phyloP scores from a whole-genome alignment of 495 filamentous ascomycete genomes.

The Viridothelium virens region DNA sequence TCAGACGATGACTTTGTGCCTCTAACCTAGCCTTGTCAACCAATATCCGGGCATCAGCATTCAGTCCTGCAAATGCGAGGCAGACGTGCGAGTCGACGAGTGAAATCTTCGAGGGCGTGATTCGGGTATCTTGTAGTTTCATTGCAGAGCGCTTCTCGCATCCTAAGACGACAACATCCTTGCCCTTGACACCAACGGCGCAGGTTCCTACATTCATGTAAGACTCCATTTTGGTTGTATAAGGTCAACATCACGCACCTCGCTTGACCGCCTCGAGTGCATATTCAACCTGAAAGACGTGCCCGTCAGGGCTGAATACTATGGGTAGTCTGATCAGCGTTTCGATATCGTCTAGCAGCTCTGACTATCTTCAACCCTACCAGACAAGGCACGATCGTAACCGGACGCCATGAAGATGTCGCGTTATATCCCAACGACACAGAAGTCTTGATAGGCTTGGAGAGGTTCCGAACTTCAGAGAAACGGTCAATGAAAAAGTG shows the following conservation, averaged over 20 bases:
- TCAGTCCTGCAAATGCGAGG: constrained; percentile 92
- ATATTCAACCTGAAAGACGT: constrained; percentile 99
- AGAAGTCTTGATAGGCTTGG: constrained; percentile 3
- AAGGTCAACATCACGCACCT: constrained; percentile 48
- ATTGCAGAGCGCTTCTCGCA: constrained; percentile 98
- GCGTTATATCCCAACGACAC: neutral
- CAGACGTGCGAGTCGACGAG: constrained; percentile 90
- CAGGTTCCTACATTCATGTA: constrained; percentile 68
- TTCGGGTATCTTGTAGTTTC: constrained; percentile 98
- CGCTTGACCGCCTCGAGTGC: constrained; percentile 96
- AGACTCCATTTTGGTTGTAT: neutral
- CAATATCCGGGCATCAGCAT: constrained; percentile 93
- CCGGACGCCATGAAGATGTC: constrained; percentile 33
- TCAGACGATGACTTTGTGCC: constrained; percentile 92
- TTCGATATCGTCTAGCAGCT: constrained; percentile 13
- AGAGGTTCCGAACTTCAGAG: constrained; percentile 6
- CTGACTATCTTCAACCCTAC: constrained; percentile 19
- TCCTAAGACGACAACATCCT: constrained; percentile 86
- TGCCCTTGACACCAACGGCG: constrained; percentile 94
- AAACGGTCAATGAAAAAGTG: constrained; percentile 2
- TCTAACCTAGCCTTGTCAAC: constrained; percentile 96
- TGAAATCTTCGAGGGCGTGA: constrained; percentile 96
- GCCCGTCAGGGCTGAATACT: constrained; percentile 78
- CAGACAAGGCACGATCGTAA: constrained; percentile 39
- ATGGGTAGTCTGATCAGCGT: constrained; percentile 18